phyloP scores from a whole-genome alignment of 2,329 filamentous ascomycete genomes.

The Calonectria crousiana region DNA sequence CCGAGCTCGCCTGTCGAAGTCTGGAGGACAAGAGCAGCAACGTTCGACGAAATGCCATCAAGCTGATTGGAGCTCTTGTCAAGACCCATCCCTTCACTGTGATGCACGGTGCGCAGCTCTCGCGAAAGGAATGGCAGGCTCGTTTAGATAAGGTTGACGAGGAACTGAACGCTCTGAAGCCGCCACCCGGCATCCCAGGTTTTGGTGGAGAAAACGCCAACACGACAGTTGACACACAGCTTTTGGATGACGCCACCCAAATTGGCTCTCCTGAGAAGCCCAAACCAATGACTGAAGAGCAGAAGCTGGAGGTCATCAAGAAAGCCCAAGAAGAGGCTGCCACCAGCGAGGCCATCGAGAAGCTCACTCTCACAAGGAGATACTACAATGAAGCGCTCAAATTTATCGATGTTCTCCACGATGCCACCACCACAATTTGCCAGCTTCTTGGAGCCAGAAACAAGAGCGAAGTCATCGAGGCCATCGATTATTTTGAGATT shows the following conservation, averaged over 20 bases:
- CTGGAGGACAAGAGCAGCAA: slow-evolving; percentile 99
- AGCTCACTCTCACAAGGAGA: slow-evolving; percentile 86
- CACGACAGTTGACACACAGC: slow-evolving; percentile 77
- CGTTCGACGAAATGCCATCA: slow-evolving; percentile 94
- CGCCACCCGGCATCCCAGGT: slow-evolving; percentile 77
- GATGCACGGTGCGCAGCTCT: slow-evolving; percentile 89
- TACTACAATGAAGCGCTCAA: slow-evolving; percentile 94
- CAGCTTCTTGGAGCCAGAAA: slow-evolving; percentile 94
- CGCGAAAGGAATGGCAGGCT: slow-evolving; percentile 85
- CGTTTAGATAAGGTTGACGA: slow-evolving; percentile 85
- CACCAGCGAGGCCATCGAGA: slow-evolving; percentile 88
- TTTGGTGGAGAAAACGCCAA: slow-evolving; percentile 74
- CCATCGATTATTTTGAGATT: slow-evolving; percentile 98
- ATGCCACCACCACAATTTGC: slow-evolving; percentile 82
- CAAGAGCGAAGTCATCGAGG: slow-evolving; percentile 98
- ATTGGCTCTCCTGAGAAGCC: slow-evolving; percentile 77
- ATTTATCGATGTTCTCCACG: slow-evolving; percentile 92
- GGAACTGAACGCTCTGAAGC: slow-evolving; percentile 84
- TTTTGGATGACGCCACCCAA: slow-evolving; percentile 91
- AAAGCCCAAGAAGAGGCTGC: slow-evolving; percentile 90
- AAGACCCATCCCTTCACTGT: slow-evolving; percentile 95
- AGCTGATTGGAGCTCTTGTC: slow-evolving; percentile 87
- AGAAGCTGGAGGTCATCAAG: slow-evolving; percentile 78
- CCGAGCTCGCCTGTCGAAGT: slow-evolving; percentile 88
- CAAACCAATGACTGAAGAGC: slow-evolving; percentile 79